These are phyloP conservation scores for Fusarium verrucosum DNA, from an alignment of 2,329 filamentous ascomycete genomes.

Conservation along the genomic window DNA sequence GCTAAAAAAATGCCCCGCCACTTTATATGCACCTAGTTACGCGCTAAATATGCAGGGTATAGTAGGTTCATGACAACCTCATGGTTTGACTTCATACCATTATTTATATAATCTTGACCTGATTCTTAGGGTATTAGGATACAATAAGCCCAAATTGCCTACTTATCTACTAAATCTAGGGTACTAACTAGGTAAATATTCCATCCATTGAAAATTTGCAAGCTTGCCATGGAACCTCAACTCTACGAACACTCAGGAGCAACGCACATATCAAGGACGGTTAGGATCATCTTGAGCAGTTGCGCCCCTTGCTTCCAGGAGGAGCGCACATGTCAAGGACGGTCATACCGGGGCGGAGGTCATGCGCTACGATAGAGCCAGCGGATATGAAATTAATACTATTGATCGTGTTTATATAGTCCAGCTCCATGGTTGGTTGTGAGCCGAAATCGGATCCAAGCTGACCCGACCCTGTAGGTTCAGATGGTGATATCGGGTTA, in stretches of 20 bases:
- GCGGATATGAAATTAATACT: not conserved
- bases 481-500: not conserved
- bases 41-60: constrained; percentile 36
- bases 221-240: too few relatives aligned
- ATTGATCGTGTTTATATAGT: not conserved
- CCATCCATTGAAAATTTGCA: too few relatives aligned
- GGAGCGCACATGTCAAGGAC: constrained; percentile 97
- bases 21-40: constrained; percentile 28
- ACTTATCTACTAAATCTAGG: too few relatives aligned
- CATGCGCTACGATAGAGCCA: constrained; percentile 48
- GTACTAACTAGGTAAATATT: too few relatives aligned
- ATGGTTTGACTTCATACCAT: too few relatives aligned
- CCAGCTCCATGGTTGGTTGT: not conserved
- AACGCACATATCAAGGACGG: too few relatives aligned
- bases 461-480: not conserved
- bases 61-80: constrained; percentile 5
- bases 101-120: too few relatives aligned
- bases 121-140: too few relatives aligned
- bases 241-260: too few relatives aligned
- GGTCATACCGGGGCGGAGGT: constrained; percentile 88
- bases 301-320: constrained; percentile 95
- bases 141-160: too few relatives aligned
- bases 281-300: constrained; percentile 92
- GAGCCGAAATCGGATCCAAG: constrained; percentile 1
- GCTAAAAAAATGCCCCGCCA: constrained; percentile 39